Conservation (phyloP, 2,329 filamentous ascomycete species). For the Harringtonia aguacate region DNA sequence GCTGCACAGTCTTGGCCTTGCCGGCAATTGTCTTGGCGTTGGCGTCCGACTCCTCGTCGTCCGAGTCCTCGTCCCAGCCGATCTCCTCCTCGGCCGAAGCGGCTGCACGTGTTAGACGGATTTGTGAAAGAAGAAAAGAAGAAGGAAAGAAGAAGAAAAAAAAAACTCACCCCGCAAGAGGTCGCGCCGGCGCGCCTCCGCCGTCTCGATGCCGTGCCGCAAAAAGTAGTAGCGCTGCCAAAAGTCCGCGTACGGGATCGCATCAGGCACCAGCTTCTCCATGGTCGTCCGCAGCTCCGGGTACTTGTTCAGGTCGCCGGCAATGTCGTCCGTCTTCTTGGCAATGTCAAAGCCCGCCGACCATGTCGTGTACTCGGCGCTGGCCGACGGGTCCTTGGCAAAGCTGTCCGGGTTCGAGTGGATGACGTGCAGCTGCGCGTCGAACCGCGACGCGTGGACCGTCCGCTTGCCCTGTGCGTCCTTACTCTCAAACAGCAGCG, state of each 20-base stretch:
- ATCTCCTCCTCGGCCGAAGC: constrained; percentile 63
- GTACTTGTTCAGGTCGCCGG: constrained; percentile 73
- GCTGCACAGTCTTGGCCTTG: constrained; percentile 13
- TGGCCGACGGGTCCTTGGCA: constrained; percentile 60
- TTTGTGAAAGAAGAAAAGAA: constrained; percentile 18
- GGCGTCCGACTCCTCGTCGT: constrained; percentile 19
- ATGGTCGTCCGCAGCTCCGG: constrained; percentile 77
- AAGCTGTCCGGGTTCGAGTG: constrained; percentile 79
- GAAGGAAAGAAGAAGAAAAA: constrained; percentile 1
- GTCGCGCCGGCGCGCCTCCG: constrained; percentile 80
- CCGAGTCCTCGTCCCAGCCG: constrained; percentile 51
- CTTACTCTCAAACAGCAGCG: constrained; percentile 87
- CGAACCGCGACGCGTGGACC: constrained; percentile 88
- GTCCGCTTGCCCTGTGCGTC: constrained; percentile 83
- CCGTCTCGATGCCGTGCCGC: constrained; percentile 82
- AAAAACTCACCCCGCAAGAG: constrained; percentile 68
- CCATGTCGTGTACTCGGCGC: constrained; percentile 66
- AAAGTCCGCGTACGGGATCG: constrained; percentile 79
- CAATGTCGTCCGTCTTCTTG: constrained; percentile 74
- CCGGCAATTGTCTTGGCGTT: constrained; percentile 26
- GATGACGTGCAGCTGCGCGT: constrained; percentile 91
- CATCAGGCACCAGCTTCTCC: constrained; percentile 92
- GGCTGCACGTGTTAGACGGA: constrained; percentile 32
- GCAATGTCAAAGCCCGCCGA: constrained; percentile 66
- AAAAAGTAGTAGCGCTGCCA: constrained; percentile 96